Percentiles rank a stretch among this genome's conserved stretches.
These are phyloP conservation scores for Fragilariopsis cylindrus DNA, from an alignment of 108 stramenopile genomes.

Conservation along the genomic window DNA sequence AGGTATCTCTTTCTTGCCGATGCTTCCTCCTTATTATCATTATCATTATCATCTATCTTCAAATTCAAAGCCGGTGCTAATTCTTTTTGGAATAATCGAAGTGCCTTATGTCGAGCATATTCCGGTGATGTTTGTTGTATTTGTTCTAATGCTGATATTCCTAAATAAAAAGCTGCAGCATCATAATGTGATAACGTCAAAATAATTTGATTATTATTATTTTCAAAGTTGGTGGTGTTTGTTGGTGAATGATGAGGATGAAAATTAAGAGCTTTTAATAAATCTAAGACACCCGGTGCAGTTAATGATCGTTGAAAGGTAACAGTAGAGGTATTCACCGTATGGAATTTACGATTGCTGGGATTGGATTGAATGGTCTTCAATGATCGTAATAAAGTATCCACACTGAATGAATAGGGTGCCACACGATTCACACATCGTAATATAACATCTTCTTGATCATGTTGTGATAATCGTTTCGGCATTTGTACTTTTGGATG, in stretches of 20 bases:
- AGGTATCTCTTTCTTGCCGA: constrained; percentile 44
- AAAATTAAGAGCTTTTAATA: constrained; percentile 79
- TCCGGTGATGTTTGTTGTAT: constrained; percentile 45
- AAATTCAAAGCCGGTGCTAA: constrained; percentile 29
- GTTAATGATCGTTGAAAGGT: constrained; percentile 57
- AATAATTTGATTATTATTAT: constrained; percentile 34
- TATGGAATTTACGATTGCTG: constrained; percentile 56
- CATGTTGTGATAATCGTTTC: constrained; percentile 65
- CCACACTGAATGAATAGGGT: constrained; percentile 68
- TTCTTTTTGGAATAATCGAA: constrained; percentile 37
- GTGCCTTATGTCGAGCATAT: constrained; percentile 53
- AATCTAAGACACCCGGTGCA: constrained; percentile 75
- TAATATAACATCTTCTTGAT: constrained; percentile 78
- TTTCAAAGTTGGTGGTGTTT: too few species aligned
- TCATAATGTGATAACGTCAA: constrained; percentile 60
- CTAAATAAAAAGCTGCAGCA: constrained; percentile 72
- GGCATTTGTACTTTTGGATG: constrained; percentile 71
- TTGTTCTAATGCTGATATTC: constrained; percentile 79
- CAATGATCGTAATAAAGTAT: constrained; percentile 64
- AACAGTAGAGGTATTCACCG: constrained; percentile 57
- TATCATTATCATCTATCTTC: not conserved
- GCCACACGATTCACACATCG: constrained; percentile 72
- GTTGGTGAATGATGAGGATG: not conserved
- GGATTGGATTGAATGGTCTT: constrained; percentile 54
- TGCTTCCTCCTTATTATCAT: constrained; percentile 35